Base-by-base conservation (phyloP, 768 basidiomycete species). In the Serendipita indica region DNA sequence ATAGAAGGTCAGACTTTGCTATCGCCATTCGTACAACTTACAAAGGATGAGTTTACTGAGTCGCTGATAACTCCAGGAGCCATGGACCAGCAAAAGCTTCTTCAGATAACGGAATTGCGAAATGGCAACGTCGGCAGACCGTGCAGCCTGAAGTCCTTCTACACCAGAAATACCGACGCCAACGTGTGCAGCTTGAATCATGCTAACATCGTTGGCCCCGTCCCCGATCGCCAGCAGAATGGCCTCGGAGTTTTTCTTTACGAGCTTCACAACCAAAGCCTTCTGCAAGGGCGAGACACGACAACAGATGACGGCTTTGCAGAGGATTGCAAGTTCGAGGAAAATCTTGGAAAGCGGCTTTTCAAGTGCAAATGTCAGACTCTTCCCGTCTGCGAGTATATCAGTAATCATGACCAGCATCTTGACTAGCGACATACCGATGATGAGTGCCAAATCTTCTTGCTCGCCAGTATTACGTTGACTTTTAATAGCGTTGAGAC, bases 271-370 rank as follows among this genome's bases (percentile, higher is more conserved):
- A 3, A 98, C 93, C 35, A 96, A 78, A 0, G 94, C 94, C 69
- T 98, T 99, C 69, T 99, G 96, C 43, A 98, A 70, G 3, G 96
- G 96, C 3, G 94, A 98, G 6, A 99, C 96, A 64, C 94, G 94
- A 93, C 94, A 99, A 70, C 94, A 98, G 34, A 99, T 85, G 52
- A 98, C 96, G 30, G 96, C 94, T 66, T 97, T 97, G 75, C 96
- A 99, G 84, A 98, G 84, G 64, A 97, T 82, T 0, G 94, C 94
- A 35, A 99, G 73, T 68, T 99, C 96, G 58, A 98, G 75, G 74
- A 99, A 97, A 3, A 77, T 77, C 66, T 87, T 86, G 20, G 89
- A 88, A 3, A 93, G 71, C 20, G 89, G 88, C 71, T 97, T 98
- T 68, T 98, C 91, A 52, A 99, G 73, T 1, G 96, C 96, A 69